Evolutionary conservation across 2,329 filamentous ascomycete genomes (phyloP), one percentile per base, ranked within the genome.

Genomic region (Fusarium nematophilum): DNA sequence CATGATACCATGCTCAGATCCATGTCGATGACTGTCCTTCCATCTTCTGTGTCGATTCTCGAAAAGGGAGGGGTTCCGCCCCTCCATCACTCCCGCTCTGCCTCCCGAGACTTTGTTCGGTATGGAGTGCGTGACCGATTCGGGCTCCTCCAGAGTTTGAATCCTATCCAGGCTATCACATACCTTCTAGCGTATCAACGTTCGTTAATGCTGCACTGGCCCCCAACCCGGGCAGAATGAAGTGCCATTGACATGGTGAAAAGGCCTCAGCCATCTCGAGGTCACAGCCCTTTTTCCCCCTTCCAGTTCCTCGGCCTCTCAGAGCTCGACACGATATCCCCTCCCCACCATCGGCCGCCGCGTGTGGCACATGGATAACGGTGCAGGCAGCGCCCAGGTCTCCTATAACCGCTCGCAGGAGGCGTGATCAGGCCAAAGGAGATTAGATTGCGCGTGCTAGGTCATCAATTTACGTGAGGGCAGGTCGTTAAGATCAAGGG

Each of bases 281-380:
- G 31, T 52, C 53, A 52, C 43, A 67, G 64, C 53, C 65, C 59
- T 65, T 57, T 59, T 36, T 49, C 45, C 38, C 42, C 39, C 53
- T 53, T 44, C 43, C 52, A n/a, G 30, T 48, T 43, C 29, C 40
- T 58, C 56, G 62, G 65, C 71, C 71, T 73, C 69, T 73, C 70
- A 73, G 59, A 71, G 68, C 42, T 57, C 65, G 71, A 73, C 71
- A 73, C 71, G 71, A 73, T 58, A 46, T 58, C 18, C 44, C 36
- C 44, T 62, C 59, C 51, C 52, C 62, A 64, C 61, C 29, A 45
- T 36, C 47, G 36, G 39, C 46, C 43, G 46, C 31, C 42, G n/a
- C 54, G 55, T 65, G 65, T 69, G 63, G 65, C 67, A 68, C 67
- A 67, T 59, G 61, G 53, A 42, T 45, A 53, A 42, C 37, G 48